These are phyloP conservation scores for Backusella parvicylindrica DNA, from an alignment of 192 early-diverging fungal genomes.

Conservation along the genomic window DNA sequence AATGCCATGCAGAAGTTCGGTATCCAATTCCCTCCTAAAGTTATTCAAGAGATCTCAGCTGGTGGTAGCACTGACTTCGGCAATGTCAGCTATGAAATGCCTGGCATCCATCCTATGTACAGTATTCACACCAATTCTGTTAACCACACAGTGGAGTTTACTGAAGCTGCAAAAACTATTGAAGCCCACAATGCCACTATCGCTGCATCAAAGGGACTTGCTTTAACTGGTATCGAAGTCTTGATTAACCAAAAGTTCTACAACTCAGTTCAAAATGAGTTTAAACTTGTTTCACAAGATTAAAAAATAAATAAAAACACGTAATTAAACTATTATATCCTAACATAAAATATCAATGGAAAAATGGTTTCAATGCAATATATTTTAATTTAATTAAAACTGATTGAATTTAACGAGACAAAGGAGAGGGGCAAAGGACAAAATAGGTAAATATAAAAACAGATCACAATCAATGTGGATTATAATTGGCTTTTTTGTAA, in stretches of 20 bases:
- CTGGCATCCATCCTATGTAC: constrained; percentile 41
- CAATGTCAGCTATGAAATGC: constrained; percentile 61
- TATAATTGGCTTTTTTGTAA: not conserved
- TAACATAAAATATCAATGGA: not conserved
- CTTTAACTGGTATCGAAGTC: constrained; percentile 47
- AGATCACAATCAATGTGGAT: not conserved
- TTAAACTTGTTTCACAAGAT: constrained; percentile 12
- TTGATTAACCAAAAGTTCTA: constrained; percentile 45
- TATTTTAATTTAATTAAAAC: no score
- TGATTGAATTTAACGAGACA: no score
- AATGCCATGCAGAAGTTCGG: constrained; percentile 38
- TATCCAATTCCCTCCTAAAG: constrained; percentile 15
- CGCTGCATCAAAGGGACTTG: constrained; percentile 48
- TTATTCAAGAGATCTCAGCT: constrained; percentile 7
- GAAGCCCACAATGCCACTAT: constrained; percentile 57
- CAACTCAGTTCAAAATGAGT: constrained; percentile 37
- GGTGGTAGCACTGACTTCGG: constrained; percentile 65
- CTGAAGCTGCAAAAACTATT: constrained; percentile 48
- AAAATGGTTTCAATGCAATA: no score
- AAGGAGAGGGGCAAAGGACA: not conserved
- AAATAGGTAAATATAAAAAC: not conserved
- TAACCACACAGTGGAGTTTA: constrained; percentile 66
- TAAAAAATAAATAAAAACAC: not conserved
- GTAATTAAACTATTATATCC: not conserved
- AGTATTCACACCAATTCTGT: constrained; percentile 46